Conservation (phyloP, 164 flowering plant genomes). For the Cinnamomum micranthum region DNA sequence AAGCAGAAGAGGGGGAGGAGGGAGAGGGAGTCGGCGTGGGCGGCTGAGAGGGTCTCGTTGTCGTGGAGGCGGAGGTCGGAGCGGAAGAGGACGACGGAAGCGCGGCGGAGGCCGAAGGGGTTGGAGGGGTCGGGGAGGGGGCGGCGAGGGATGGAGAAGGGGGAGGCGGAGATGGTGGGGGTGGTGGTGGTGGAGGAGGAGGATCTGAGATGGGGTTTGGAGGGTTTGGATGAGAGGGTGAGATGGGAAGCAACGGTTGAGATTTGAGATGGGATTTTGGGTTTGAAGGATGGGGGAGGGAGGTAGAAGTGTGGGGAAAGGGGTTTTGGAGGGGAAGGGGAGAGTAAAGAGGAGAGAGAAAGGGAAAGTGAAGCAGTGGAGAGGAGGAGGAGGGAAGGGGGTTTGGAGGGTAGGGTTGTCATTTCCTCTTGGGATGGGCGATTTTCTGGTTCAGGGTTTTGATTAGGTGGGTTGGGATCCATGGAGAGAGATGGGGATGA, state of each 20-base stretch:
- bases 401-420: conserved; percentile 14
- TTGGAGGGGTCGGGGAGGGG: conserved; percentile 69
- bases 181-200: conserved; percentile 17
- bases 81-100: conserved; percentile 88
- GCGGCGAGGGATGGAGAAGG: conserved; percentile 49
- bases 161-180: conserved; percentile 48
- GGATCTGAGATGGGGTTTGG: neutral
- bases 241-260: conserved; percentile 38
- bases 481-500: conserved; percentile 15
- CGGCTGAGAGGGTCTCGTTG: conserved; percentile 78
- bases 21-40: conserved; percentile 72
- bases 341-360: conserved; percentile 41
- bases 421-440: conserved; percentile 21
- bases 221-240: conserved; percentile 41
- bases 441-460: conserved; percentile 29
- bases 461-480: conserved; percentile 39
- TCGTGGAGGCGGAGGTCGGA: conserved; percentile 83
- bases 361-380: conserved; percentile 56
- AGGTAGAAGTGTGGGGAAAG: neutral
- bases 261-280: conserved; percentile 62
- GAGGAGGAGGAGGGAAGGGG: neutral
- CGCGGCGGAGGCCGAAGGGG: conserved; percentile 63
- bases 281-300: conserved; percentile 34
- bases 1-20: conserved; percentile 86
- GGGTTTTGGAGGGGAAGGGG: conserved; percentile 24